Base-by-base conservation (phyloP, 2,329 filamentous ascomycete genomes). In the Exophiala viscosa region DNA sequence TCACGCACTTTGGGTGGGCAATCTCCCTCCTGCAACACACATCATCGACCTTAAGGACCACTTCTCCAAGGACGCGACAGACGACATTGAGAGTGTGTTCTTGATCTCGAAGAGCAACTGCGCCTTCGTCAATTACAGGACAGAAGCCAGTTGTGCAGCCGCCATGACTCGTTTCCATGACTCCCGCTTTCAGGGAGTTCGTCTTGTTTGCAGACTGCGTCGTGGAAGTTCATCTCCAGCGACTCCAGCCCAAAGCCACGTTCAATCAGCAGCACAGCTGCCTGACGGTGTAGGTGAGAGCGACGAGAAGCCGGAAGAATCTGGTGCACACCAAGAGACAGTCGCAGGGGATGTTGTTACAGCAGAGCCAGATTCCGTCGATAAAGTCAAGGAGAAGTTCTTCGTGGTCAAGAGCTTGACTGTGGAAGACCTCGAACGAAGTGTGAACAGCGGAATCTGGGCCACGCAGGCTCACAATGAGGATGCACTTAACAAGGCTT, bases 81-180 rank as follows among this genome's bases (percentile, higher is more conserved):
- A 77, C 38, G 81, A 90, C 1, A 82, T 97, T 17, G 88, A 96
- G 67, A 96, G 90, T 42, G 75, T 97, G 0, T 96, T 97, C 61
- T 74, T 97, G 33, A 97, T 97, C 36, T 92, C 91, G 0, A 96
- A 96, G 69, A 96, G 91, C 68, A 96, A 96, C 66, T 97, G 92
- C 65, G 92, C 91, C 0, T 97, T 97, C 73, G 90, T 95, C 60
- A 97, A 97, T 66, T 97, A 95, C 68, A 88, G 85, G 58, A 87
- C 89, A 45, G 90, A 96, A 63, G 73, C 76, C 2, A 83, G 84
- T 4, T 96, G 90, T 66, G 73, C 81, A 5, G 78, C 81, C 7
- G 92, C 92, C 0, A 88, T 96, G 74, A 80, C 84, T 41, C 84
- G 88, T 60, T 86, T 97, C 40, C 90, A 97, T 68, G 91, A 97